These are phyloP conservation scores for Clohesyomyces aquaticus DNA, from an alignment of 495 filamentous ascomycete genomes.

Conservation along the genomic window DNA sequence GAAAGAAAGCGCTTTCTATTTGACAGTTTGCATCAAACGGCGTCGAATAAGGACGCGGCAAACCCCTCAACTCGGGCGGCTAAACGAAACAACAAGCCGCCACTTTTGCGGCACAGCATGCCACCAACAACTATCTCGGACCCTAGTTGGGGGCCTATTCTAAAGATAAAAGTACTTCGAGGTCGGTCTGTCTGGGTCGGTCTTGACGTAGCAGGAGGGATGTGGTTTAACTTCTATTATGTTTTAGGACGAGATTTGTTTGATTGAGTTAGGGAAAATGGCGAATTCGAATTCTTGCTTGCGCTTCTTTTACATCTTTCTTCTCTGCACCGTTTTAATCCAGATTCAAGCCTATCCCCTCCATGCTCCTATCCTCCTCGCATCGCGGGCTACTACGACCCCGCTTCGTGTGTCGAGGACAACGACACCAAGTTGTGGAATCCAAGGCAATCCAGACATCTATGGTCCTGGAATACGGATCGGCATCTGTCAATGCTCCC, in stretches of 20 bases:
- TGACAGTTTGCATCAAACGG: no score
- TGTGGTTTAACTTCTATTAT: no score
- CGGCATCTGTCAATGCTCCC: conserved; percentile 22
- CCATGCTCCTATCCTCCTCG: not conserved
- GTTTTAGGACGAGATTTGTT: not conserved
- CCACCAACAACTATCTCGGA: no score
- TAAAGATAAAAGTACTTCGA: no score
- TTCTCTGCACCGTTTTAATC: not conserved
- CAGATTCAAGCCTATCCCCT: not conserved
- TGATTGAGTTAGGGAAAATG: not conserved
- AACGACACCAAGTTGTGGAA: conserved; percentile 11
- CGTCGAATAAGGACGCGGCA: no score
- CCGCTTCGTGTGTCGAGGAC: not conserved
- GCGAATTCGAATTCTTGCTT: not conserved
- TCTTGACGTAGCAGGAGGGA: no score
- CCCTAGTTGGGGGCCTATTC: no score
- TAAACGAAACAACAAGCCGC: no score
- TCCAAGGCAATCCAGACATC: conserved; percentile 29
- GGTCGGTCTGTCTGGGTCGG: no score
- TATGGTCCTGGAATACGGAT: conserved; percentile 30
- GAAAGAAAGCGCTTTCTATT: no score
- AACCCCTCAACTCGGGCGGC: no score
- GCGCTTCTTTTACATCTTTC: not conserved
- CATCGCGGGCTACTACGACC: not conserved
- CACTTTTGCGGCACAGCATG: no score